Evolutionary conservation across 2,329 filamentous ascomycete genomes (phyloP), one percentile per base, ranked within the genome.

Genomic region (Claviceps sp.): DNA sequence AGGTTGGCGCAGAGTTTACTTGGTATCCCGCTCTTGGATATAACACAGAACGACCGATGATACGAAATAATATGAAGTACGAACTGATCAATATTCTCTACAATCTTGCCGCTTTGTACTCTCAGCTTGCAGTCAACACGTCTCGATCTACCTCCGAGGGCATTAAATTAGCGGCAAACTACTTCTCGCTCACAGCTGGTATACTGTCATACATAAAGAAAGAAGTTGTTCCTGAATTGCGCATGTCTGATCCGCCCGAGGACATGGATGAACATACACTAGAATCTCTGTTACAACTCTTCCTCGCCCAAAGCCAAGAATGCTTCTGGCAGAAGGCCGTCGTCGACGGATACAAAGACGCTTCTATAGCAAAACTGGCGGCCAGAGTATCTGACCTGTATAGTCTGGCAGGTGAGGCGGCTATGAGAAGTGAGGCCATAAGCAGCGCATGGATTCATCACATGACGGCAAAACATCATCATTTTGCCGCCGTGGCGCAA

Each of bases 291-390:
- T 80, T 86, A 59, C 80, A 91, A 64, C 75, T 98, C 34, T 81
- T 95, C 65, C 76, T 98, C 9, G 91, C 90, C 1, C 89, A 98
- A 65, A 90, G 86, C 29, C 93, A 98, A 64, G 93, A 98, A 69
- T 97, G 90, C 64, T 97, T 93, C 68, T 98, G 93, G 93, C 86
- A 93, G 59, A 97, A 95, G 65, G 91, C 93, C 1, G 90, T 95
- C 53, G 90, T 94, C 72, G 91, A 96, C 64, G 83, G 84, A 23
- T 82, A 95, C 69, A 96, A 95, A 66, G 93, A 98, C 64, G 86
- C 82, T 1, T 88, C 85, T 0, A 95, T 98, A 55, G 87, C 93
- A 2, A 93, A 94, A 64, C 75, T 98, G 17, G 90, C 93, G 4
- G 88, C 88, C 0, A 69, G 88, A 55, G 89, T 97, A 4, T 94